Evolutionary conservation across 1,284 basidiomycete genomes (phyloP), one percentile per base, ranked within the genome.

Genomic region (Tilletia caries): DNA sequence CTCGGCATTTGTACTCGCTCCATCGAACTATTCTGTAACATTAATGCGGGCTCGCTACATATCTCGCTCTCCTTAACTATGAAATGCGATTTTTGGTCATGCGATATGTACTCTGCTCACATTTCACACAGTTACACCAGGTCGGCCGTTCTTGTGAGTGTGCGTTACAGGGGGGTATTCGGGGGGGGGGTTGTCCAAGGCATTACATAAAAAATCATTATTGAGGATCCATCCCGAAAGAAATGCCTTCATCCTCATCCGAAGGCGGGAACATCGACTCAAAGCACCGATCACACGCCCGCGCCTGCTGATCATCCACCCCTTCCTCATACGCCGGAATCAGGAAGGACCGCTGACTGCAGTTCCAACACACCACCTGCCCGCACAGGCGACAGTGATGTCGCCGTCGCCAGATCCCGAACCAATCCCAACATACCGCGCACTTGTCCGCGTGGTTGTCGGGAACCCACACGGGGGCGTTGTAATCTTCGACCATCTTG

Each of bases 341-440:
- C 32, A 76, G 41, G 66, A 82, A 81, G 2, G 70, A 69, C 85
- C 86, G 68, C 70, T 73, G 60, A 68, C 73, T 73, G 84, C 94
- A 96, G 1, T 84, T 82, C 37, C 89, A 89, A 84, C 94, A 96
- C 3, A 95, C 90, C 77, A 93, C 92, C 67, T 90, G 84, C 0
- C 93, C 93, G 82, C 94, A 96, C 12, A 96, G 85, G 68, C 94
- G 86, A 83, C 93, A 96, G 81, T 96, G 93, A 82, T 96, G 93
- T 76, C 91, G 87, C 75, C 94, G 85, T 71, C 92, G 86, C 82
- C 91, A 88, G 86, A 93, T 89, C 4, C 91, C 90, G 83, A 96
- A 96, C 27, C 86, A 77, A 66, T 88, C 86, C 13, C 88, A 88
- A 80, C 93, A 96, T 15, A 91, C 86, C 91, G 92, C 92, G 83